Evolutionary conservation across 78 protist genomes (phyloP).

Genomic region (Paulinella micropora): DNA sequence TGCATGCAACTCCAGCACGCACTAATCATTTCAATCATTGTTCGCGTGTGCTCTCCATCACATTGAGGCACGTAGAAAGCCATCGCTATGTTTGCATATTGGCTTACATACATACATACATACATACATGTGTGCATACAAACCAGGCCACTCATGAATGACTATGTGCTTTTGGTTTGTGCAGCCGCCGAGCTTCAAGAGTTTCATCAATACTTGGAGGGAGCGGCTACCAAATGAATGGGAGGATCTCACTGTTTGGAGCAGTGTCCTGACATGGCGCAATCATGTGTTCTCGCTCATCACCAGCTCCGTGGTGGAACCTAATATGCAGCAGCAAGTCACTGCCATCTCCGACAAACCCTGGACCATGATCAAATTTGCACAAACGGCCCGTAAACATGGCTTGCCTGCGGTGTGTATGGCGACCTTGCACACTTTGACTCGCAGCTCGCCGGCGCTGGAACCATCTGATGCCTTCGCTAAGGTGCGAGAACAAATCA

Average conservation of each 20-base stretch:
- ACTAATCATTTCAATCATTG: too few relatives aligned
- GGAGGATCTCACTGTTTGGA: slow-evolving; percentile 35
- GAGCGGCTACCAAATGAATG: slow-evolving; percentile 43
- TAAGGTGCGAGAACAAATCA: slow-evolving; percentile 26
- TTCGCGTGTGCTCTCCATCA: too few relatives aligned
- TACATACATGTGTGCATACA: neutral
- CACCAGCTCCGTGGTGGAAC: neutral
- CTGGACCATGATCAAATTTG: slow-evolving; percentile 23
- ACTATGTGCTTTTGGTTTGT: neutral
- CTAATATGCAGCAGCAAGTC: neutral
- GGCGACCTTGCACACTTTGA: neutral
- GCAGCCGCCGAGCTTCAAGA: slow-evolving; percentile 37
- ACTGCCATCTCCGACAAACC: neutral
- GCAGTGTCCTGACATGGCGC: slow-evolving; percentile 33
- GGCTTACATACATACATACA: neutral
- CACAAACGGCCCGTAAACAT: slow-evolving; percentile 28
- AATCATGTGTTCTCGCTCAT: slow-evolving; percentile 31
- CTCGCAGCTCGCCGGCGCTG: neutral
- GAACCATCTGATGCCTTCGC: neutral
- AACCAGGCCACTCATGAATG: neutral
- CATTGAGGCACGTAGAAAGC: too few relatives aligned
- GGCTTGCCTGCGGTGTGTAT: slow-evolving; percentile 3
- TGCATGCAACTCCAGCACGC: too few relatives aligned
- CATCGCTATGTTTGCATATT: too few relatives aligned
- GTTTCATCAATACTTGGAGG: slow-evolving; percentile 41